Evolutionary conservation across 176 grass and related monocot genomes (phyloP).

Genomic region (Zea luxurians): DNA sequence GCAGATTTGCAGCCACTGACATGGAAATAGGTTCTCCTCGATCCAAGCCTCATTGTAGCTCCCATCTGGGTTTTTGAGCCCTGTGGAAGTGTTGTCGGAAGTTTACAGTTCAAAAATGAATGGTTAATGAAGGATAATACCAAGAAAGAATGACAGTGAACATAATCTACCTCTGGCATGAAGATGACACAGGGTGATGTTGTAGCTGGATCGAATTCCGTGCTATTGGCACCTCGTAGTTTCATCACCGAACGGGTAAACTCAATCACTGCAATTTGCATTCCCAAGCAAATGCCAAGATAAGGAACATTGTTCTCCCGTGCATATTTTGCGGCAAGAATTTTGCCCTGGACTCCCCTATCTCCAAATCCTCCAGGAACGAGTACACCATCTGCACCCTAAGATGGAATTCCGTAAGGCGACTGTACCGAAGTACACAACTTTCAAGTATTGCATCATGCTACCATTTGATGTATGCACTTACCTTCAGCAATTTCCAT

Average conservation of each 20-base stretch:
- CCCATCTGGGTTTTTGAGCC: slow-evolving; percentile 98
- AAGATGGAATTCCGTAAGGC: slow-evolving; percentile 35
- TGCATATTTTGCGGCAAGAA: slow-evolving; percentile 94
- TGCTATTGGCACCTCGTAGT: slow-evolving; percentile 75
- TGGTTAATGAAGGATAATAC: slow-evolving; percentile 9
- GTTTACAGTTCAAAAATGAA: slow-evolving; percentile 31
- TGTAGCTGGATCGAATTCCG: slow-evolving; percentile 81
- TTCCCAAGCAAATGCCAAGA: slow-evolving; percentile 95
- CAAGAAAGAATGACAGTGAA: slow-evolving; percentile 7
- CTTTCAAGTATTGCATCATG: slow-evolving; percentile 19
- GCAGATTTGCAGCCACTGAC: slow-evolving; percentile 60
- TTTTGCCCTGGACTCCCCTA: slow-evolving; percentile 91
- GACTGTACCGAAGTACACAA: slow-evolving; percentile 14
- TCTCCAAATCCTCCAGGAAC: slow-evolving; percentile 97
- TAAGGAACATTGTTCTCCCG: slow-evolving; percentile 84
- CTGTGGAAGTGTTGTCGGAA: slow-evolving; percentile 44
- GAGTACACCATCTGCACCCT: slow-evolving; percentile 86
- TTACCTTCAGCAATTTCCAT: slow-evolving; percentile 88
- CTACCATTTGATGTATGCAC: slow-evolving; percentile 33
- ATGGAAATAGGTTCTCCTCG: slow-evolving; percentile 81
- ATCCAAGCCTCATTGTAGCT: slow-evolving; percentile 91
- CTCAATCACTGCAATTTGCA: slow-evolving; percentile 97
- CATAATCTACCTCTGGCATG: slow-evolving; percentile 86
- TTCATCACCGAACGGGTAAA: slow-evolving; percentile 85
- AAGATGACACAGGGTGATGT: slow-evolving; percentile 71